These are phyloP conservation scores for Botrytis paeoniae DNA, from an alignment of 2,329 filamentous ascomycete genomes.

Conservation along the genomic window DNA sequence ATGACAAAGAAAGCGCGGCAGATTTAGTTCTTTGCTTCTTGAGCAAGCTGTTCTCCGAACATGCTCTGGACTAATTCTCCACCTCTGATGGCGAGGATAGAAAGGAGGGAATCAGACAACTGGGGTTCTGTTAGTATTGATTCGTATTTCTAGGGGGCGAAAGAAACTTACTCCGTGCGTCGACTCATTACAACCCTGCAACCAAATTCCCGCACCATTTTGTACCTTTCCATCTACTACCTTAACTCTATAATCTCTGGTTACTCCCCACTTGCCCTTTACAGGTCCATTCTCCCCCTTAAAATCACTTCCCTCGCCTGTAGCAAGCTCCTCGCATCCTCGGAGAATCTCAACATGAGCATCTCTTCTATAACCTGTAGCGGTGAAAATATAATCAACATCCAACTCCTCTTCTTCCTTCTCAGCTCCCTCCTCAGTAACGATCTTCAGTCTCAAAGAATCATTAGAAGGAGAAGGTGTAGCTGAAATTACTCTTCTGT, in stretches of 20 bases:
- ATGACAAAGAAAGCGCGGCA: not conserved
- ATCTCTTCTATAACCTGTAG: constrained; percentile 80
- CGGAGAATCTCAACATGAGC: constrained; percentile 75
- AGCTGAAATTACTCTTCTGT: constrained; percentile 54
- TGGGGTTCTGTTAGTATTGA: constrained; percentile 36
- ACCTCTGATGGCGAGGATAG: constrained; percentile 70
- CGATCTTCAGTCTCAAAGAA: constrained; percentile 37
- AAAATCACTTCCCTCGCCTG: constrained; percentile 27
- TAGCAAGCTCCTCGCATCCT: constrained; percentile 61
- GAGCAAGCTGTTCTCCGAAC: constrained; percentile 48
- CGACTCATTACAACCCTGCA: constrained; percentile 90
- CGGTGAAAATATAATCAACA: constrained; percentile 77
- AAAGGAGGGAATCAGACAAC: constrained; percentile 79
- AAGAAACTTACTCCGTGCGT: constrained; percentile 72
- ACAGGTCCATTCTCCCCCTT: constrained; percentile 38
- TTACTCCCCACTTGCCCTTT: constrained; percentile 59
- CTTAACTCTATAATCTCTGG: constrained; percentile 74
- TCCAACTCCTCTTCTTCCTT: constrained; percentile 47
- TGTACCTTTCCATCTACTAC: constrained; percentile 68
- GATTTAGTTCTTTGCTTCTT: not conserved
- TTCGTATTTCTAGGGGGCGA: not conserved
- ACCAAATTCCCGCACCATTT: constrained; percentile 74
- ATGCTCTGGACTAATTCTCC: constrained; percentile 76
- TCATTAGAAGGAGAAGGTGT: constrained; percentile 20
- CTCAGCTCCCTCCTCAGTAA: constrained; percentile 41